Conservation (phyloP, 2,329 filamentous ascomycete species). For the Fusarium kyushuense region DNA sequence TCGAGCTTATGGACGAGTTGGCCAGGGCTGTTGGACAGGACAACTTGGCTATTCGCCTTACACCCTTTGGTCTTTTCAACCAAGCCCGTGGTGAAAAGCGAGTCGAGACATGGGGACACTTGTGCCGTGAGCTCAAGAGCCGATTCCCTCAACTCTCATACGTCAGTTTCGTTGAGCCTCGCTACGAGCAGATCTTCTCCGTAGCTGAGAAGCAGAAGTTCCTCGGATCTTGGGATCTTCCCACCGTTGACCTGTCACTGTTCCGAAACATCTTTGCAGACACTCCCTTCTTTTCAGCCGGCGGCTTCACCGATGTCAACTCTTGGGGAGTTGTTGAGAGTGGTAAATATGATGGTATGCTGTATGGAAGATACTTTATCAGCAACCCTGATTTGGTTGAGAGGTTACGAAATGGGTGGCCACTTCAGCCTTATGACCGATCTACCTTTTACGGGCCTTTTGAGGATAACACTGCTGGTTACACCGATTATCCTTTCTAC, state of each 20-base stretch:
- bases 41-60: conserved; percentile 59
- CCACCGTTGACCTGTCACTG: conserved; percentile 57
- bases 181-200: conserved; percentile 65
- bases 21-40: conserved; percentile 59
- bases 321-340: conserved; percentile 59
- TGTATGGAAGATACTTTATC: conserved; percentile 62
- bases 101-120: conserved; percentile 64
- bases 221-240: conserved; percentile 61
- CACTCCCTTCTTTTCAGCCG: conserved; percentile 67
- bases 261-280: conserved; percentile 65
- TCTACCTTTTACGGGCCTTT: conserved; percentile 59
- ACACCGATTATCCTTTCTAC: conserved; percentile 52
- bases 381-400: conserved; percentile 63
- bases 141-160: conserved; percentile 61
- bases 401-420: conserved; percentile 55
- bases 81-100: conserved; percentile 63
- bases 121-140: conserved; percentile 62
- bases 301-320: conserved; percentile 65
- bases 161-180: conserved; percentile 67
- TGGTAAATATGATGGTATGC: conserved; percentile 60
- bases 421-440: conserved; percentile 58
- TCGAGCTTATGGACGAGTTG: conserved; percentile 65
- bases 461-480: conserved; percentile 50
- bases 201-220: conserved; percentile 62
- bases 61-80: conserved; percentile 65